These are phyloP conservation scores for Boeremia lycopersici DNA, from an alignment of 2,329 filamentous ascomycete genomes.

Conservation along the genomic window DNA sequence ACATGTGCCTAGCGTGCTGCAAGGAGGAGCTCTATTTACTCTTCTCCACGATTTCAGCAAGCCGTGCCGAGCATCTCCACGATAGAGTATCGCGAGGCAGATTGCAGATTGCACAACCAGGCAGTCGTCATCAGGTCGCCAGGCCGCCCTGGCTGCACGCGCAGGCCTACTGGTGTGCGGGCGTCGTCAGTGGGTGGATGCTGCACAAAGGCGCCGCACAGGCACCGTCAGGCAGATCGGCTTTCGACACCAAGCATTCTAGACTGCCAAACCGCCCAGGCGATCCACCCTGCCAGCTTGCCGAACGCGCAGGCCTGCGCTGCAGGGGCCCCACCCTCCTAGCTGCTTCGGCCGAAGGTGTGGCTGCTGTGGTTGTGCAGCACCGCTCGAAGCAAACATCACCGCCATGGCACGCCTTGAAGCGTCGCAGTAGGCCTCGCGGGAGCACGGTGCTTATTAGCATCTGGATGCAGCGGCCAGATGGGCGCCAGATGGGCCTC, in stretches of 20 bases:
- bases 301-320: constrained; percentile 9
- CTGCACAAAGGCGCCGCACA: constrained; percentile 7
- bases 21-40: constrained; percentile 7
- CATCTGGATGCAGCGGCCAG: constrained; percentile 8
- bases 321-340: constrained; percentile 1
- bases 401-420: background rate
- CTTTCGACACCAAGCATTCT: constrained; percentile 15
- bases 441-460: background rate
- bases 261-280: constrained; percentile 14
- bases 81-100: constrained; percentile 9
- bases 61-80: constrained; percentile 15
- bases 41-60: constrained; percentile 15
- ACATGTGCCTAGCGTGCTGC: constrained; percentile 11
- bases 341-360: constrained; percentile 5
- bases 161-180: constrained; percentile 5
- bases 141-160: constrained; percentile 7
- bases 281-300: constrained; percentile 7
- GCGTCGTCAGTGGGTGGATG: constrained; percentile 4
- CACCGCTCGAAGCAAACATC: constrained; percentile 3
- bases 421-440: background rate
- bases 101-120: constrained; percentile 8
- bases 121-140: constrained; percentile 13
- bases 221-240: constrained; percentile 5
- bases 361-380: background rate
- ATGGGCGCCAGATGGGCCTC: constrained; percentile 15